Conservation (phyloP, 1,139 yeast genomes). For the Hanseniaspora sp. region DNA sequence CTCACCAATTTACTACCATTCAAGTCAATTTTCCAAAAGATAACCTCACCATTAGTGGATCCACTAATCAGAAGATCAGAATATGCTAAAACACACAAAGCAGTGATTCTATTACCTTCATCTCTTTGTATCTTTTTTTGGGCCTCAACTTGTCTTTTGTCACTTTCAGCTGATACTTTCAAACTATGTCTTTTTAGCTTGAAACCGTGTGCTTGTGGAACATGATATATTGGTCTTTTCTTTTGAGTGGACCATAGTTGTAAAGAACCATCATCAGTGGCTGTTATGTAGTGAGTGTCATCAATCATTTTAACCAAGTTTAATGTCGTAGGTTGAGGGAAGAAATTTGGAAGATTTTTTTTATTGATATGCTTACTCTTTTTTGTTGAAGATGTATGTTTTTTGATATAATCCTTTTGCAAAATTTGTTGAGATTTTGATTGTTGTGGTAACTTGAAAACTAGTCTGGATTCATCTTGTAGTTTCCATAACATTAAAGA, state of each 20-base stretch:
- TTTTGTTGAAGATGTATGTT: slow-evolving; percentile 23
- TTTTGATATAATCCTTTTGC: slow-evolving; percentile 33
- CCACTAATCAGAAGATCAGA: slow-evolving; percentile 78
- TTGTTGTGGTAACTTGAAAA: slow-evolving; percentile 44
- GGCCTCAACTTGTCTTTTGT: slow-evolving; percentile 32
- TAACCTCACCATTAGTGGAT: slow-evolving; percentile 68
- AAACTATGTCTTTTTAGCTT: slow-evolving; percentile 41
- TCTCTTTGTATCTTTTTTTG: slow-evolving; percentile 48
- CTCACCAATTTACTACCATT: slow-evolving; percentile 39
- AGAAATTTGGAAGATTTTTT: slow-evolving; percentile 34
- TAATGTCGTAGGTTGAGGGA: slow-evolving; percentile 37
- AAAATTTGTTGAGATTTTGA: slow-evolving; percentile 56
- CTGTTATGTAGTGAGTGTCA: slow-evolving; percentile 84
- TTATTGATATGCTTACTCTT: slow-evolving; percentile 10
- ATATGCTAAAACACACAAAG: slow-evolving; percentile 78
- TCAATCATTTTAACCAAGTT: slow-evolving; percentile 90
- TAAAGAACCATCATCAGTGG: slow-evolving; percentile 86
- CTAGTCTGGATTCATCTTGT: slow-evolving; percentile 83
- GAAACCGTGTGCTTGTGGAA: slow-evolving; percentile 68
- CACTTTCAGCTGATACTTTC: slow-evolving; percentile 60
- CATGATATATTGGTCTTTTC: slow-evolving; percentile 69
- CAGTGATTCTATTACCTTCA: slow-evolving; percentile 78
- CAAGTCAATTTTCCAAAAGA: slow-evolving; percentile 65
- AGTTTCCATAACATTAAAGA: slow-evolving; percentile 96
- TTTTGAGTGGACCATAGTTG: slow-evolving; percentile 80